Conservation (phyloP, 441 rosid genomes). For the Geranium incanum region DNA sequence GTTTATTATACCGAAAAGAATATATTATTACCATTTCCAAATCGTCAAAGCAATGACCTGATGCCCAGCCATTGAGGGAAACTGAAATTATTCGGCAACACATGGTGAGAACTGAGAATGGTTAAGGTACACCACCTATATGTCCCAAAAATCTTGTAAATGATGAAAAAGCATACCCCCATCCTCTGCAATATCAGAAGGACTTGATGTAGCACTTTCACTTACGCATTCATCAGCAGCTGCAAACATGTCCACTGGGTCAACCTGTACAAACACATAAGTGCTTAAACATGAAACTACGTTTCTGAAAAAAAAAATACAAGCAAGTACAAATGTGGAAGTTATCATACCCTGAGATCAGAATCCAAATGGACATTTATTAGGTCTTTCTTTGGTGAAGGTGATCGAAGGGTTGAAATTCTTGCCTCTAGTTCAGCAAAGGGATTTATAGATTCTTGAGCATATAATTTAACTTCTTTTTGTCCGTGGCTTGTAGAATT, state of each 20-base stretch:
- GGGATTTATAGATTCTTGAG: conserved; percentile 31
- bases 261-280: conserved; percentile 38
- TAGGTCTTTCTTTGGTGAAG: conserved; percentile 36
- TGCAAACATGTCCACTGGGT: conserved; percentile 41
- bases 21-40: conserved; percentile 47
- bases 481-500: conserved; percentile 28
- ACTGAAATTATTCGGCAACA: conserved; percentile 37
- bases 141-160: conserved; percentile 12
- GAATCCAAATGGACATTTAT: conserved; percentile 35
- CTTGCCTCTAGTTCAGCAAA: conserved; percentile 28
- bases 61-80: conserved; percentile 30
- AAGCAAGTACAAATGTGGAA: conserved; percentile 19
- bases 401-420: conserved; percentile 30
- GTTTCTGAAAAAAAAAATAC: conserved; percentile 13
- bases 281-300: conserved; percentile 15
- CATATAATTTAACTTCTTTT: conserved; percentile 22
- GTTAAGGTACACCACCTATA: conserved; percentile 13
- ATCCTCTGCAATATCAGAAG: conserved; percentile 42
- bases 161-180: conserved; percentile 34
- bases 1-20: conserved; percentile 11
- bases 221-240: conserved; percentile 44
- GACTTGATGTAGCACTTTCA: conserved; percentile 45
- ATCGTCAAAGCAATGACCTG: conserved; percentile 31
- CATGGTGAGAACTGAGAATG: conserved; percentile 23
- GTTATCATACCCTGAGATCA: conserved; percentile 45